A percentile compares a stretch with the other conserved stretches of the same genome.
These are phyloP conservation scores for Colletotrichum sp. DNA, from an alignment of 2,329 filamentous ascomycete species.

Conservation along the genomic window DNA sequence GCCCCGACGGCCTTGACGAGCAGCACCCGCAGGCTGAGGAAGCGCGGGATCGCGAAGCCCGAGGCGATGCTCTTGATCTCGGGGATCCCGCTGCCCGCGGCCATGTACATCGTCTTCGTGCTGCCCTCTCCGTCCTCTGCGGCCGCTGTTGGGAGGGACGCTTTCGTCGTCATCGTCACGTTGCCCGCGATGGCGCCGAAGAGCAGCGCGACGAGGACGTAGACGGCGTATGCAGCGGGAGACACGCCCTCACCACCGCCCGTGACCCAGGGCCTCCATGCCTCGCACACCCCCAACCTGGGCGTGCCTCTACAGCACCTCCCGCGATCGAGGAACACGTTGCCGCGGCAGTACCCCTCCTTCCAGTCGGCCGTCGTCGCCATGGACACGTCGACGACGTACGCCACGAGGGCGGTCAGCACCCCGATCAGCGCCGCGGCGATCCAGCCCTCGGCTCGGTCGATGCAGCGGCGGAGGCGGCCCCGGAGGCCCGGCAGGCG, in stretches of 20 bases:
- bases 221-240: conserved; percentile 26
- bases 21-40: conserved; percentile 60
- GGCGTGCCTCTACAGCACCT: conserved; percentile 46
- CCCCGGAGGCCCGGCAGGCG: conserved; percentile 40
- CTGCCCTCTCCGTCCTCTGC: background rate
- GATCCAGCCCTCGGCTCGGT: conserved; percentile 60
- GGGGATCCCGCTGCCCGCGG: conserved; percentile 62
- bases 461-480: conserved; percentile 36
- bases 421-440: conserved; percentile 58
- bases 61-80: conserved; percentile 67
- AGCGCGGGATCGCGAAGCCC: conserved; percentile 64
- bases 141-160: conserved; percentile 43
- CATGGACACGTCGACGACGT: conserved; percentile 58
- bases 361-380: conserved; percentile 63
- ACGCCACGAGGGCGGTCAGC: conserved; percentile 60
- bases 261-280: conserved; percentile 48
- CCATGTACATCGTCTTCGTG: conserved; percentile 62
- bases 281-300: conserved; percentile 30
- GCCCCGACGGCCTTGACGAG: conserved; percentile 63
- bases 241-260: background rate
- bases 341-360: conserved; percentile 55
- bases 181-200: conserved; percentile 29
- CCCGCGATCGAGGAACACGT: conserved; percentile 50
- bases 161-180: conserved; percentile 40
- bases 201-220: conserved; percentile 28